These are phyloP conservation scores for Apiospora sp. DNA, from an alignment of 2,329 filamentous ascomycete species.

Conservation along the genomic window DNA sequence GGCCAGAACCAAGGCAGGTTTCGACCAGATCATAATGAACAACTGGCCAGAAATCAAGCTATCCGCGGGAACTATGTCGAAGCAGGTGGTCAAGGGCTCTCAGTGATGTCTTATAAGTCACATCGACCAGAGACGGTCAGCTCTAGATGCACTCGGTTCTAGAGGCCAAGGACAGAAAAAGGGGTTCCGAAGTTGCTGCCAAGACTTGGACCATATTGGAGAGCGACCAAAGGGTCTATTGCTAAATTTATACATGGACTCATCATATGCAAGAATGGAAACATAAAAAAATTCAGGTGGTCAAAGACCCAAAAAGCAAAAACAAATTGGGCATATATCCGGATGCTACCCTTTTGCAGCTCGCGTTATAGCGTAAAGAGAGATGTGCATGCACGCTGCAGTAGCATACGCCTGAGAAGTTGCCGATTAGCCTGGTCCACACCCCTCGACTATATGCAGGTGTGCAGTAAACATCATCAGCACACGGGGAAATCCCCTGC, in stretches of 20 bases:
- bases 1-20: slow-evolving; percentile 33
- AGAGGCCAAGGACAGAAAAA: neutral
- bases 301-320: neutral
- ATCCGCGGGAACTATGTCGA: neutral
- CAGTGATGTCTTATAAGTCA: neutral
- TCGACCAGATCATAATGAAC: slow-evolving; percentile 36
- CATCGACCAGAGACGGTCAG: neutral
- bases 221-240: slow-evolving; percentile 10
- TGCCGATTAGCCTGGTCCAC: slow-evolving; percentile 9
- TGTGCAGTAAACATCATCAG: neutral
- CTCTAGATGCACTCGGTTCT: neutral
- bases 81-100: neutral
- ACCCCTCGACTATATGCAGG: slow-evolving; percentile 16
- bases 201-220: slow-evolving; percentile 27
- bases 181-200: slow-evolving; percentile 29
- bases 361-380: slow-evolving; percentile 15
- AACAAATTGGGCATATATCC: slow-evolving; percentile 14
- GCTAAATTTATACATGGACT: slow-evolving; percentile 2
- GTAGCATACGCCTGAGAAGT: neutral
- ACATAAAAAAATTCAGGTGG: neutral
- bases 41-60: slow-evolving; percentile 1
- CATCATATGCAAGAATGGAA: neutral
- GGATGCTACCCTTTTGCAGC: slow-evolving; percentile 2
- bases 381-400: slow-evolving; percentile 1
- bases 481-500: neutral